Conservation (phyloP, 257 asterid species). For the Eustoma russellianum region DNA sequence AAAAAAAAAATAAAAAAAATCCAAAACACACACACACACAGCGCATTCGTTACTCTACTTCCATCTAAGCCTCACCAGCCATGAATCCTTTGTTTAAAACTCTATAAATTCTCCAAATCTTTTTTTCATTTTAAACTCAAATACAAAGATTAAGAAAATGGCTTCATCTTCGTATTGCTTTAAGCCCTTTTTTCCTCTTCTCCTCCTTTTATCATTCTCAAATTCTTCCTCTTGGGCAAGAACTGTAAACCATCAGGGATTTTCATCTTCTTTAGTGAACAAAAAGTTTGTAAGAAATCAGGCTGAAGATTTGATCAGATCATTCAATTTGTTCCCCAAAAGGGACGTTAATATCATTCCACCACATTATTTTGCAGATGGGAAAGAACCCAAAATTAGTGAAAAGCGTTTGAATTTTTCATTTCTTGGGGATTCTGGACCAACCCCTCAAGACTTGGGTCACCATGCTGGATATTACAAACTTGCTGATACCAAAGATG, state of each 20-base stretch:
- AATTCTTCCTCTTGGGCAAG: too few relatives aligned
- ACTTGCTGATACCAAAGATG: conserved; percentile 27
- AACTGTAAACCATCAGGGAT: too few relatives aligned
- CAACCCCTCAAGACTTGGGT: conserved; percentile 24
- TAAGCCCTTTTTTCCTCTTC: too few relatives aligned
- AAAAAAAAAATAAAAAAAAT: too few relatives aligned
- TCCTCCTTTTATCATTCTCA: too few relatives aligned
- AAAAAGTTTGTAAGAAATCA: conserved; percentile 15
- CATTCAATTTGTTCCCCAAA: conserved; percentile 33
- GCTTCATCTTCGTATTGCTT: conserved; percentile 4
- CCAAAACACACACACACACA: conserved; percentile 9
- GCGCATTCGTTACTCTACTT: conserved; percentile 20
- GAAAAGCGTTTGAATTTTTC: conserved; percentile 22
- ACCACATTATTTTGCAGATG: background rate
- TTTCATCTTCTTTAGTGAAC: too few relatives aligned
- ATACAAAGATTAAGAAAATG: background rate
- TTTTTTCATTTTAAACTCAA: background rate
- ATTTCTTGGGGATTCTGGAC: conserved; percentile 16
- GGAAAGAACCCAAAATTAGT: conserved; percentile 10
- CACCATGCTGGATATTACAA: conserved; percentile 42
- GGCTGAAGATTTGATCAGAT: conserved; percentile 25
- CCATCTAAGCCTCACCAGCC: conserved; percentile 6
- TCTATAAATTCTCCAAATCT: background rate
- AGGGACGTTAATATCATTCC: conserved; percentile 19
- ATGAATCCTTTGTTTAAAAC: too few relatives aligned